Evolutionary conservation across 306 rosid species (phyloP).

Genomic region (Castanospermum australe): DNA sequence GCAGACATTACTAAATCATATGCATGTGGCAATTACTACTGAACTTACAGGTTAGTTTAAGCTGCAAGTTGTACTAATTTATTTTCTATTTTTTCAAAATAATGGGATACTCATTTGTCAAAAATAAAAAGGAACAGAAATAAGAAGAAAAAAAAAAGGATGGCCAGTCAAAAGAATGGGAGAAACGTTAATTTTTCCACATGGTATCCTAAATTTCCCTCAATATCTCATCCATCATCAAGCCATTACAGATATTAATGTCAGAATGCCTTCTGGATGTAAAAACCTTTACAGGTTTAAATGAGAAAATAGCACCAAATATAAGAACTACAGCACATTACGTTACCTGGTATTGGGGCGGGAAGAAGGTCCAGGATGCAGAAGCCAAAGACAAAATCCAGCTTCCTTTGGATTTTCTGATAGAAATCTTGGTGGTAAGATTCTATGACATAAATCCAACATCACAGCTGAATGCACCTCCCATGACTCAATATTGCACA

Average conservation of each 20-base stretch:
- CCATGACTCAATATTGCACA: constrained; percentile 52
- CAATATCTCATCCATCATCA: neutral
- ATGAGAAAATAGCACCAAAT: neutral
- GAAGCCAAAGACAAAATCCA: constrained; percentile 94
- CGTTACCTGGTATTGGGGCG: constrained; percentile 79
- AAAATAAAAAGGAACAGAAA: neutral
- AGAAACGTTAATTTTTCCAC: neutral
- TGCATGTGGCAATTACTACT: neutral
- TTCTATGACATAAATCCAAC: constrained; percentile 68
- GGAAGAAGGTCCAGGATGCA: constrained; percentile 88
- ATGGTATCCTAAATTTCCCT: neutral
- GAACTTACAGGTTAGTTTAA: neutral
- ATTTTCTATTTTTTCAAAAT: neutral
- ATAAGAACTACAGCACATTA: neutral
- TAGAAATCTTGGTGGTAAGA: constrained; percentile 82
- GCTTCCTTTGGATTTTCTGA: constrained; percentile 80
- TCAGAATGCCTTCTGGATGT: neutral
- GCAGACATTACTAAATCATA: neutral
- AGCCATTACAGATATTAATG: neutral
- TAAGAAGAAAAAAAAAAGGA: too few relatives aligned
- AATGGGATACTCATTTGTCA: neutral
- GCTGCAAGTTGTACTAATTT: neutral
- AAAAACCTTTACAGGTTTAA: neutral
- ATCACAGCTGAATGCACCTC: constrained; percentile 52
- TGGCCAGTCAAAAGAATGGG: constrained; percentile 1